Base-by-base conservation (phyloP, 768 basidiomycete species). In the Suillus sp. region DNA sequence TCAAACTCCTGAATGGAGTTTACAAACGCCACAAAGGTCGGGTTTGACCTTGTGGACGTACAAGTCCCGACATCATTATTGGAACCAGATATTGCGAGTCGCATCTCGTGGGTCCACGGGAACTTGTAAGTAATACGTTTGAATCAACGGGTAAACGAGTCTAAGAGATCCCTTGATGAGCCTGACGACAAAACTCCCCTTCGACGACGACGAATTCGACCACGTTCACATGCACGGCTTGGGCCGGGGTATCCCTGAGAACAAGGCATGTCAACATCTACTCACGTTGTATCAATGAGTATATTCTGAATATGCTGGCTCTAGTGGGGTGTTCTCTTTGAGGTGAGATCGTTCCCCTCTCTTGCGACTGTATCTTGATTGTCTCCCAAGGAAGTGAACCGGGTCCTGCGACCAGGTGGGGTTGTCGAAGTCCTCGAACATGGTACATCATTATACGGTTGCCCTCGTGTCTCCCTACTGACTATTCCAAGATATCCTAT, bases 181-280 rank as follows among this genome's bases (percentile, higher is more conserved):
- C 72, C 75, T 93, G 68, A 90, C 90, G 54, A 90, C 85, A 13
- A 89, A 82, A 68, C 79, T 93, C 22, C 91, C 91, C 0, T 93
- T 92, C 70, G 90, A 92, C 18, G 91, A 92, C 61, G 90, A 92
- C 64, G 86, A 89, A 67, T 93, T 93, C 65, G 91, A 93, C 72
- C 85, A 90, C 72, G 85, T 93, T n/a, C 92, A 89, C 67, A 83
- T 92, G 58, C 81, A 84, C 64, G 77, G 79, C 57, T 83, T 92
- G 63, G 84, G 89, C 0, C 81, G 81, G 68, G 90, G 84, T 18
- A 84, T 92, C 35, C 90, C 89, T 7, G 91, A 92, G 71, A 90
- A 87, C 67, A 91, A 91, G 79, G 89, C 86, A 59, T 51, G 66
- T 47, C 60, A 35, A 45, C 5, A 51, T 51, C 1, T 47, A 48